Evolutionary conservation across 495 filamentous ascomycete genomes (phyloP).

Genomic region (Glarea lozoyensis): DNA sequence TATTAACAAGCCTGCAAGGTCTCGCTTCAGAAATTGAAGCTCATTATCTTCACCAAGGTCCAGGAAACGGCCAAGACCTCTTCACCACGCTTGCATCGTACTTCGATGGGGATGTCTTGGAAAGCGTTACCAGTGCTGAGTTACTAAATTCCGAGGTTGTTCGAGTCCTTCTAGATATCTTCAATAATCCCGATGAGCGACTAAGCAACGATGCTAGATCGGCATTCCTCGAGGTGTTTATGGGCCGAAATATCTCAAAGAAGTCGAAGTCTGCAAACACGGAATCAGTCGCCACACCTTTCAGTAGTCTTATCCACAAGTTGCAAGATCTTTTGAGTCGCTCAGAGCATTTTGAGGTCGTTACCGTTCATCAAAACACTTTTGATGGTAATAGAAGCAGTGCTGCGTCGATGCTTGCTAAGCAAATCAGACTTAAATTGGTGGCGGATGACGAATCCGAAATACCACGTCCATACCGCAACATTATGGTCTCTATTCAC

Average conservation of each 20-base stretch:
- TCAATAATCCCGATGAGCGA: slow-evolving; percentile 55
- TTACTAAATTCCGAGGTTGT: slow-evolving; percentile 85
- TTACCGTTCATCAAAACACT: slow-evolving; percentile 88
- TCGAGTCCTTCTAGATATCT: slow-evolving; percentile 69
- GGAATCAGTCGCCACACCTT: slow-evolving; percentile 64
- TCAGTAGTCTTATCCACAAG: slow-evolving; percentile 88
- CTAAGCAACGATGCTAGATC: slow-evolving; percentile 57
- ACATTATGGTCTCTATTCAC: slow-evolving; percentile 97
- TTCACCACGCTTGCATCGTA: slow-evolving; percentile 76
- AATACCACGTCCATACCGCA: slow-evolving; percentile 74
- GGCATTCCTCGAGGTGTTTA: slow-evolving; percentile 90
- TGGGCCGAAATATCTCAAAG: slow-evolving; percentile 60
- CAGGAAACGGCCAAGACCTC: slow-evolving; percentile 47
- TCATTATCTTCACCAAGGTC: slow-evolving; percentile 53
- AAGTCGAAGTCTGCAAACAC: slow-evolving; percentile 53
- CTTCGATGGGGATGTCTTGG: slow-evolving; percentile 77
- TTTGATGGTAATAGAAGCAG: slow-evolving; percentile 89
- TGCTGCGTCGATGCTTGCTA: slow-evolving; percentile 90
- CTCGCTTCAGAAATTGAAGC: slow-evolving; percentile 62
- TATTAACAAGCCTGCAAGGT: slow-evolving; percentile 60
- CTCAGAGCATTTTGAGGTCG: slow-evolving; percentile 95
- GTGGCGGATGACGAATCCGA: slow-evolving; percentile 85
- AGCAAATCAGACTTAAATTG: slow-evolving; percentile 85
- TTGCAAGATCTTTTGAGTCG: slow-evolving; percentile 91
- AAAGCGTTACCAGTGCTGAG: slow-evolving; percentile 97